Evolutionary conservation across 2,329 filamentous ascomycete species (phyloP), one percentile per base, ranked within the genome.

Genomic region (Fusarium sp.): DNA sequence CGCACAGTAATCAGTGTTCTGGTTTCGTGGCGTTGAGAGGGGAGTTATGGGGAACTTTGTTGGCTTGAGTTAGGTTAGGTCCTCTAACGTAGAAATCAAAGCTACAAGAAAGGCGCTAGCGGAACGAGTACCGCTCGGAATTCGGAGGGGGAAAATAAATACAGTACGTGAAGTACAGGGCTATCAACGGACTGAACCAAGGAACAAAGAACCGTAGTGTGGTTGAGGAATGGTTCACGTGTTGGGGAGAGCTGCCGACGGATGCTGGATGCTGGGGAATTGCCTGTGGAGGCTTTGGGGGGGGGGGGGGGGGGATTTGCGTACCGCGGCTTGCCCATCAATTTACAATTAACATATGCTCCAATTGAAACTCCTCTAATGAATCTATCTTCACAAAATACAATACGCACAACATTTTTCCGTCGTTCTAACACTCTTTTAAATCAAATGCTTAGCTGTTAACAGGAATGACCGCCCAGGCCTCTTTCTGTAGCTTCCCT

Each of bases 221-320:
- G 68, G 71, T 73, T 73, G 71, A 73, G 71, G 51, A 51, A 68
- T 67, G 60, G 68, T 72, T 73, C 71, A 74, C 71, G 71, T 74
- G 71, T 73, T 74, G 71, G 70, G 71, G 59, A 58, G 8, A 72
- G 71, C 59, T 72, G 68, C 71, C 71, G 63, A 70, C 17, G 35
- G 65, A 65, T 66, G 61, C 65, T 67, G 35, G 65, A 65, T 66
- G 61, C 65, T 67, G 64, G 65, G 65, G 56, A 64, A 47, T 35
- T 46, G 35, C 55, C 17, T n/a, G 35, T 46, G 43, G 25, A 46
- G 59, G 57, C 27, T 46, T 50, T 47, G 37, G 41, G 58, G 41
- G 45, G 48, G 40, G 33, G 23, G 55, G 20, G 20, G 20, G 58
- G 45, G 48, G 40, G 33, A 32, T 22, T 45, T 45, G 65, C 59